These are phyloP conservation scores for Cordyceps fumosorosea DNA, from an alignment of 2,329 filamentous ascomycete species.

Conservation along the genomic window DNA sequence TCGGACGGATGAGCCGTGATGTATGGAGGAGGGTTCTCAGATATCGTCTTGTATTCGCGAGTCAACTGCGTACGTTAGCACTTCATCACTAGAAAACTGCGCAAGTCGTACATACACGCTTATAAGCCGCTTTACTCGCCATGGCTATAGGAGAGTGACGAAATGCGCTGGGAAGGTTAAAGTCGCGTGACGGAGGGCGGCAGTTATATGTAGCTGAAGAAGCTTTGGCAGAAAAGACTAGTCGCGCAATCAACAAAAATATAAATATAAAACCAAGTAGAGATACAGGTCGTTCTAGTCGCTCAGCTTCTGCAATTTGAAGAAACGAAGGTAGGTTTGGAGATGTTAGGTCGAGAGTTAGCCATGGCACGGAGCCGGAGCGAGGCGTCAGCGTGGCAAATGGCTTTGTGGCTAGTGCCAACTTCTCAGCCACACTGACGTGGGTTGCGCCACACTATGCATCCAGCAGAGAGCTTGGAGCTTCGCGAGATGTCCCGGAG, in stretches of 20 bases:
- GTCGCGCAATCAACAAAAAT: background rate
- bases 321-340: background rate
- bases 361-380: background rate
- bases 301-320: background rate
- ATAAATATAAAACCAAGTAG: background rate
- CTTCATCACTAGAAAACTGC: background rate
- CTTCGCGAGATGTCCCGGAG: constrained; percentile 6
- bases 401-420: constrained; percentile 2
- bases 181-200: constrained; percentile 10
- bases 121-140: constrained; percentile 67
- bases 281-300: background rate
- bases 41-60: constrained; percentile 56
- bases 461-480: background rate
- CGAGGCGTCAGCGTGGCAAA: constrained; percentile 12
- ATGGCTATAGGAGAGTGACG: constrained; percentile 33
- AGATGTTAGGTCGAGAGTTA: background rate
- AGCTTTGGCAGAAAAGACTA: background rate
- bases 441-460: constrained; percentile 8
- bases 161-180: background rate
- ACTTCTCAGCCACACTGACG: constrained; percentile 9
- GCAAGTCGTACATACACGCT: constrained; percentile 47
- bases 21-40: constrained; percentile 75
- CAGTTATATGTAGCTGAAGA: background rate
- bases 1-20: constrained; percentile 87
- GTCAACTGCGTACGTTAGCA: constrained; percentile 41